These are phyloP conservation scores for Stephanodiscus minutulus DNA, from an alignment of 108 stramenopile species.

Conservation along the genomic window DNA sequence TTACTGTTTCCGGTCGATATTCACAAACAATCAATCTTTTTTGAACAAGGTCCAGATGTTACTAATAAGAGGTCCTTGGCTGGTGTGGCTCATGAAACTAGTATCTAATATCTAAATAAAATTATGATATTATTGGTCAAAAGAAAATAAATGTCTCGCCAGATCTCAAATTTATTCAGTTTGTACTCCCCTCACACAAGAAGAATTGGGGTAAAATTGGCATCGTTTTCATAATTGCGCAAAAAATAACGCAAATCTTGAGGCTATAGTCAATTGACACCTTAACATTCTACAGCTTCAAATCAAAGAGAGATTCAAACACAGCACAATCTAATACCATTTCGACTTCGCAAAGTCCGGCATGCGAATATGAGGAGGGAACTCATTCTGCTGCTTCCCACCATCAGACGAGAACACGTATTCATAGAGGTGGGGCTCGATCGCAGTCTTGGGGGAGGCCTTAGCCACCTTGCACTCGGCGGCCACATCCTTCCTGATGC, in stretches of 20 bases:
- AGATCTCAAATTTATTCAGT: background rate
- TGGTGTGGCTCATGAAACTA: too few species aligned
- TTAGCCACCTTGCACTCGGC: constrained; percentile 88
- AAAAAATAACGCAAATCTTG: too few species aligned
- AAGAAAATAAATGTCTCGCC: too few species aligned
- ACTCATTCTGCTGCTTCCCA: constrained; percentile 60
- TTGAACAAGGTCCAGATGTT: too few species aligned
- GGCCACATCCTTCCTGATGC: constrained; percentile 93
- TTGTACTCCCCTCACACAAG: background rate
- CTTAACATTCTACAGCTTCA: background rate
- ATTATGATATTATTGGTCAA: too few species aligned
- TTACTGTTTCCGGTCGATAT: too few species aligned
- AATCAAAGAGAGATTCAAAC: background rate
- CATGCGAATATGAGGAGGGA: constrained; percentile 85
- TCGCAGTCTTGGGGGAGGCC: constrained; percentile 58
- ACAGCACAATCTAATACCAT: constrained; percentile 24
- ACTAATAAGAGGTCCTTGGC: too few species aligned
- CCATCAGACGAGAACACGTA: constrained; percentile 69
- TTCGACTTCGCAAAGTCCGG: constrained; percentile 81
- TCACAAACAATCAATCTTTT: too few species aligned
- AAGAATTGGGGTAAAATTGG: too few species aligned
- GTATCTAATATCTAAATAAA: too few species aligned
- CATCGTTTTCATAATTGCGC: too few species aligned
- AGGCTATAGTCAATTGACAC: background rate
- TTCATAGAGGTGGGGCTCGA: constrained; percentile 54